A percentile compares a stretch with the other conserved stretches of the same genome.
Evolutionary conservation across 1,139 yeast genomes (phyloP).

Genomic region (Suhomyces chickasaworum): DNA sequence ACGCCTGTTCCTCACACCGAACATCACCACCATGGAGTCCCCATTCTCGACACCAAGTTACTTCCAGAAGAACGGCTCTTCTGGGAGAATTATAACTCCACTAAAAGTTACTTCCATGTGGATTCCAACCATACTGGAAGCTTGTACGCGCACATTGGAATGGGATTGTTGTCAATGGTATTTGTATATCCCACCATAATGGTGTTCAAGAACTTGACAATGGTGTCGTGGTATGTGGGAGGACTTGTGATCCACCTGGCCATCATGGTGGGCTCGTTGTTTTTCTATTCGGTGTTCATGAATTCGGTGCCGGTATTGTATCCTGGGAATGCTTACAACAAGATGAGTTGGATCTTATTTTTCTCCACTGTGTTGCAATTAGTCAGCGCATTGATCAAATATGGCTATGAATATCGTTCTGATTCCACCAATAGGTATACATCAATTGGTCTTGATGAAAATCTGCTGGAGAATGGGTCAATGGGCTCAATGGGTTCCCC

Average conservation of each 20-base stretch:
- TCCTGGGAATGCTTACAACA: constrained; percentile 73
- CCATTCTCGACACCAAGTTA: constrained; percentile 69
- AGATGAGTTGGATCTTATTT: constrained; percentile 62
- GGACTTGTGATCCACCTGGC: constrained; percentile 54
- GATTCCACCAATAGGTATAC: constrained; percentile 11
- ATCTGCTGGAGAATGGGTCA: constrained; percentile 4
- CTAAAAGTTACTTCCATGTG: constrained; percentile 65
- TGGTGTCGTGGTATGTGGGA: constrained; percentile 57
- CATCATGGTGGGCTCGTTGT: constrained; percentile 50
- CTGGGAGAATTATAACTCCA: constrained; percentile 83
- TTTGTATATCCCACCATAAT: constrained; percentile 71
- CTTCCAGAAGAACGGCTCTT: constrained; percentile 71
- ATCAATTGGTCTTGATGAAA: constrained; percentile 16
- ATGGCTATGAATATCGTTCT: constrained; percentile 18
- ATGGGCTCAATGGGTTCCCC: constrained; percentile 34
- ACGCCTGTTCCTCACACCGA: constrained; percentile 53
- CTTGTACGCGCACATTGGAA: constrained; percentile 56
- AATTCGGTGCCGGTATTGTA: constrained; percentile 66
- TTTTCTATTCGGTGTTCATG: constrained; percentile 62
- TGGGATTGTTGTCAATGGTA: constrained; percentile 50
- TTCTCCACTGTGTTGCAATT: constrained; percentile 56
- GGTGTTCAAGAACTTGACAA: constrained; percentile 60
- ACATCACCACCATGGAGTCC: constrained; percentile 68
- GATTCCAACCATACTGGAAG: constrained; percentile 52
- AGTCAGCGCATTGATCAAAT: constrained; percentile 44